Evolutionary conservation across 1,284 basidiomycete genomes (phyloP).

Genomic region (Ganoderma lingzhi): DNA sequence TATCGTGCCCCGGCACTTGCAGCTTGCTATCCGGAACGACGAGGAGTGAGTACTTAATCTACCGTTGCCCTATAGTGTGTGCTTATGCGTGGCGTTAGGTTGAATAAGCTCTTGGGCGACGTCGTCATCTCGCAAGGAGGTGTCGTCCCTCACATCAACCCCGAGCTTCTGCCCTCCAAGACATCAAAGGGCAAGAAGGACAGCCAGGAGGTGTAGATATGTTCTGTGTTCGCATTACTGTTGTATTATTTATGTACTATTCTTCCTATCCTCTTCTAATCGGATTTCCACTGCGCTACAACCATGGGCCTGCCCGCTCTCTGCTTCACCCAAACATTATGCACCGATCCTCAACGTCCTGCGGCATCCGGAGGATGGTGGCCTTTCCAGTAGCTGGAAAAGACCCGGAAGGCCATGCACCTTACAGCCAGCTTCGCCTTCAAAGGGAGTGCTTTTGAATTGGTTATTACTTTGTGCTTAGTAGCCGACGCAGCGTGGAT

Average conservation of each 20-base stretch:
- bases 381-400: too few species aligned
- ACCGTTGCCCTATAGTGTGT: neutral
- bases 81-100: slow-evolving; percentile 38
- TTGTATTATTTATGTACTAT: slow-evolving; percentile 44
- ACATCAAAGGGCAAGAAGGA: slow-evolving; percentile 51
- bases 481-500: neutral
- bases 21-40: slow-evolving; percentile 89
- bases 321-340: too few species aligned
- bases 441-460: neutral
- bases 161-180: slow-evolving; percentile 67
- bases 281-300: slow-evolving; percentile 17
- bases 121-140: slow-evolving; percentile 91
- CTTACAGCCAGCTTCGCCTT: neutral
- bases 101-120: slow-evolving; percentile 78
- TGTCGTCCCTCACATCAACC: slow-evolving; percentile 74
- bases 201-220: slow-evolving; percentile 47
- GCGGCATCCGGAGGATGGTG: too few species aligned
- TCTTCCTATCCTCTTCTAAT: slow-evolving; percentile 32
- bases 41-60: slow-evolving; percentile 62
- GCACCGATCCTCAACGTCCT: too few species aligned
- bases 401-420: too few species aligned
- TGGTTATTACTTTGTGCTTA: neutral
- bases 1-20: slow-evolving; percentile 88
- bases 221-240: slow-evolving; percentile 29
- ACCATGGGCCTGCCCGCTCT: neutral